Evolutionary conservation across 129 eudicot genomes (phyloP), one percentile per base, ranked within the genome.

Genomic region (Artemisia tridentata): DNA sequence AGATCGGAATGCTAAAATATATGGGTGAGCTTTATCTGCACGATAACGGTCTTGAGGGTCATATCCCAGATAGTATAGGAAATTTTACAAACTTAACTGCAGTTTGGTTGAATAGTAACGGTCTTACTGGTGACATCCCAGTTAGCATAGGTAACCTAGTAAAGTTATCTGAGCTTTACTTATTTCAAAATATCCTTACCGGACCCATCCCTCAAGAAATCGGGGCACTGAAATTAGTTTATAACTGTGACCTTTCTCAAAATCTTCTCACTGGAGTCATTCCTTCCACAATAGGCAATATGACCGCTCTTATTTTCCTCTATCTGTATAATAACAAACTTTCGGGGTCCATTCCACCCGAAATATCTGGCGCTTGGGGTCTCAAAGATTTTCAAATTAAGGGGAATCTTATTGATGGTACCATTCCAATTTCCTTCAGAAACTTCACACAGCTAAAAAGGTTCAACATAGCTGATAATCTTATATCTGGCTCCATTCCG

Each of bases 151-250:
- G 70, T 3, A 18, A 72, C 17, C n/a, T 82, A 4, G 65, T 14
- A 3, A 48, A 66, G 12, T 75, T 82, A 19, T 59, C 3, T 29
- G 0, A 11, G 5, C 45, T 82, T 25, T 6, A 49, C 18, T 5
- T 83, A 11, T n/a, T 2, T 0, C 0, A 0, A 0, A 70, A 70
- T 10, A 1, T 0, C 7, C 84, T 75, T 23, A 47, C 21, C 0
- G 83, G 83, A 7, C 41, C 66, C 52, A 74, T 82, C 45, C 86
- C 86, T 8, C 34, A 27, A 10, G 70, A 73, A 19, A 51, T 79
- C 4, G 67, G 76, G 9, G 10, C 15, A 55, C 47, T 76, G 3
- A 17, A 15, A 7, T 57, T 38, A 0, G 51, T 43, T 8, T 7
- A 6, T 8, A 3, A 31, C 0, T 41, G 77, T 61, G 76, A n/a